Percentiles rank a stretch among this genome's conserved stretches.
Conservation (phyloP, 768 basidiomycete species). For the Gloeopeniophorella convolvens region DNA sequence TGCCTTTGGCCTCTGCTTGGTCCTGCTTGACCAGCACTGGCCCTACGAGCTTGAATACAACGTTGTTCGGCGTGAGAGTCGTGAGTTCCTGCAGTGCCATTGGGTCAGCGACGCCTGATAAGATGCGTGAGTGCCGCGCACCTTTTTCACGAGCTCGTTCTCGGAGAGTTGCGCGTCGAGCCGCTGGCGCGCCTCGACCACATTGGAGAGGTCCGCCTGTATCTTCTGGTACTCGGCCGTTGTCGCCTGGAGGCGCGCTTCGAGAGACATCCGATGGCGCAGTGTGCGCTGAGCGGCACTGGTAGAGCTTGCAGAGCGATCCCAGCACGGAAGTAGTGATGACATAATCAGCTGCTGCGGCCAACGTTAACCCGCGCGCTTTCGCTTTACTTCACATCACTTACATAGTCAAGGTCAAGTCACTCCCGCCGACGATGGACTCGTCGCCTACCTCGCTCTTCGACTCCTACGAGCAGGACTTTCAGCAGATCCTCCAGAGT, state of each 20-base stretch:
- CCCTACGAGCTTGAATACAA: conserved; percentile 86
- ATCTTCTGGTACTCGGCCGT: conserved; percentile 77
- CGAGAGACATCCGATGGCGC: conserved; percentile 52
- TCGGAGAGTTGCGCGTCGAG: conserved; percentile 90
- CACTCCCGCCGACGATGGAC: conserved; percentile 48
- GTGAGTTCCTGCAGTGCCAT: conserved; percentile 64
- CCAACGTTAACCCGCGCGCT: neutral
- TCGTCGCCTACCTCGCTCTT: conserved; percentile 80
- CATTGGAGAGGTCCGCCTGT: conserved; percentile 62
- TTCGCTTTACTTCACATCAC: neutral
- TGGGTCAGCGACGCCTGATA: neutral
- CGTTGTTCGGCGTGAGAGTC: conserved; percentile 64
- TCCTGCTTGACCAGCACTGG: conserved; percentile 90
- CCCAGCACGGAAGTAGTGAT: neutral
- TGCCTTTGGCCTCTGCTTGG: conserved; percentile 75
- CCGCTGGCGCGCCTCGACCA: conserved; percentile 75
- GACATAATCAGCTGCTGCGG: neutral
- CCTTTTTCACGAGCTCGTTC: conserved; percentile 90
- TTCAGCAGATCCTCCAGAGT: conserved; percentile 70
- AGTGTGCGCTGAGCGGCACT: too few species aligned
- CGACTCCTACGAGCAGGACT: conserved; percentile 90
- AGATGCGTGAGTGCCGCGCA: conserved; percentile 24
- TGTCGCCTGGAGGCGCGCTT: conserved; percentile 55
- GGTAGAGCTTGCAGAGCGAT: neutral
- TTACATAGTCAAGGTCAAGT: neutral